phyloP scores from a whole-genome alignment of 495 filamentous ascomycete species.

The Neurospora intermedia region DNA sequence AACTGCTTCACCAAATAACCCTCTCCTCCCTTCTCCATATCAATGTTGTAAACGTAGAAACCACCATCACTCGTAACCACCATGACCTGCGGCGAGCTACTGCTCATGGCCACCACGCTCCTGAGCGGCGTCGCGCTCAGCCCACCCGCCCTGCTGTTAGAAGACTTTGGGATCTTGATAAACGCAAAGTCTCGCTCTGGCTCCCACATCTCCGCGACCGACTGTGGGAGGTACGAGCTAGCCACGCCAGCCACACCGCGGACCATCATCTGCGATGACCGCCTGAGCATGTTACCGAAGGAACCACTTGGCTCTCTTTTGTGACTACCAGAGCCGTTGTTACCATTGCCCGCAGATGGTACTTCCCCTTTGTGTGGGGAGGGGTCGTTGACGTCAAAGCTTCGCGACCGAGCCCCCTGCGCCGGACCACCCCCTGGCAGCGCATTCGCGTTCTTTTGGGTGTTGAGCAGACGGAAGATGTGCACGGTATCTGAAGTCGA shows the following conservation, averaged over 20 bases:
- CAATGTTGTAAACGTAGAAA: conserved; percentile 90
- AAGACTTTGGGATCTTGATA: conserved; percentile 75
- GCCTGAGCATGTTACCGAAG: conserved; percentile 80
- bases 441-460: conserved; percentile 5
- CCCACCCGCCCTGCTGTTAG: conserved; percentile 21
- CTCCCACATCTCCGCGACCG: conserved; percentile 96
- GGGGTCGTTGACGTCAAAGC: conserved; percentile 37
- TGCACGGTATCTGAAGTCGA: conserved; percentile 97
- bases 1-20: conserved; percentile 83
- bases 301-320: conserved; percentile 47
- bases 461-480: conserved; percentile 62
- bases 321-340: conserved; percentile 16
- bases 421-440: conserved; percentile 2
- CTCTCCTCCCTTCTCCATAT: conserved; percentile 93
- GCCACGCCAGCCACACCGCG: conserved; percentile 79
- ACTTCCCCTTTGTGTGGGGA: conserved; percentile 31
- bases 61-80: conserved; percentile 92
- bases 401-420: conserved; percentile 27
- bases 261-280: conserved; percentile 94
- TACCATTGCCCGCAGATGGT: conserved; percentile 21
- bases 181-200: conserved; percentile 91
- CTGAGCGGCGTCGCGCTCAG: conserved; percentile 34
- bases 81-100: conserved; percentile 88
- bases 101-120: conserved; percentile 94
- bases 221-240: conserved; percentile 80